These are phyloP conservation scores for Clavariopsis aquatica DNA, from an alignment of 495 filamentous ascomycete species.

Conservation along the genomic window DNA sequence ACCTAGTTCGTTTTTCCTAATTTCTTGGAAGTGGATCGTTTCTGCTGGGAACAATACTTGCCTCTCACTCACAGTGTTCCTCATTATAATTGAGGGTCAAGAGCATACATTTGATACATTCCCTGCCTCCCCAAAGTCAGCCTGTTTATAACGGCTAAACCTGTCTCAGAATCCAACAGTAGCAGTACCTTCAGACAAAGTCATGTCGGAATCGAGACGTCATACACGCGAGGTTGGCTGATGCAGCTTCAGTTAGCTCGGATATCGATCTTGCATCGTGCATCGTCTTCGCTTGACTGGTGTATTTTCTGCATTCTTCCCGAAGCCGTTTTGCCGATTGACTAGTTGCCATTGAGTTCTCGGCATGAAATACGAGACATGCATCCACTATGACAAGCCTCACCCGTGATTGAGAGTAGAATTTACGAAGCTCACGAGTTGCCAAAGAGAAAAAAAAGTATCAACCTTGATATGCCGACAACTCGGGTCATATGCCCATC, in stretches of 20 bases:
- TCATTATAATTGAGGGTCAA: neutral
- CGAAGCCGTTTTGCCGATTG: neutral
- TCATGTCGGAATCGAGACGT: neutral
- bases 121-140: neutral
- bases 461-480: too few species aligned
- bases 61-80: neutral
- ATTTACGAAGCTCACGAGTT: neutral
- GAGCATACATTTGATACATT: neutral
- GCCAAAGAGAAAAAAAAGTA: too few species aligned
- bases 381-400: neutral
- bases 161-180: neutral
- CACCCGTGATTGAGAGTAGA: neutral
- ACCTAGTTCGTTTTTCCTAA: too few species aligned
- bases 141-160: neutral
- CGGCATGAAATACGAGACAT: neutral
- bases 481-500: too few species aligned
- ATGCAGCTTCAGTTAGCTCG: too few species aligned
- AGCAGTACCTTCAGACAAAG: neutral
- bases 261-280: too few species aligned
- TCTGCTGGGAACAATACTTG: neutral
- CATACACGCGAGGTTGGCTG: neutral
- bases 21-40: too few species aligned
- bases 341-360: neutral
- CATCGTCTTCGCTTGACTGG: neutral
- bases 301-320: neutral